Evolutionary conservation across 805 yeast genomes (phyloP).

Genomic region (Saccharomycopsis babjevae): DNA sequence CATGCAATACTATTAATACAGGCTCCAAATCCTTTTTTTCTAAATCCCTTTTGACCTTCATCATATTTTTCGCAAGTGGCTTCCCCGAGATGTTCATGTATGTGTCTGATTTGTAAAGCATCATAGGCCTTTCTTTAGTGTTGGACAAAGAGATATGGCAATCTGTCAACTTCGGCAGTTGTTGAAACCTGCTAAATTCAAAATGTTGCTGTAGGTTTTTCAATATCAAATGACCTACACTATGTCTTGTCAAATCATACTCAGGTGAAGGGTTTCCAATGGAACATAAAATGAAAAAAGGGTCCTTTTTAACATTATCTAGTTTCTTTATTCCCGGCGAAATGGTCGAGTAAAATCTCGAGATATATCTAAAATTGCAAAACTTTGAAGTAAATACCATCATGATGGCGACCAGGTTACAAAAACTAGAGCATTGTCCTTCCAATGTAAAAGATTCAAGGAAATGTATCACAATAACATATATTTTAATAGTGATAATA

Average conservation of each 20-base stretch:
- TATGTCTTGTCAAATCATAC: constrained; percentile 15
- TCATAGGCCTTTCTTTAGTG: neutral
- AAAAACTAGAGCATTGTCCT: neutral
- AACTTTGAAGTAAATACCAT: neutral
- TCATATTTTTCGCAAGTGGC: constrained; percentile 3
- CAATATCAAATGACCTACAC: constrained; percentile 10
- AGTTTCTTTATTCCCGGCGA: neutral
- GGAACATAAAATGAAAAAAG: constrained; percentile 11
- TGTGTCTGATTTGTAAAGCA: constrained; percentile 9
- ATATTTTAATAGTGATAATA: neutral
- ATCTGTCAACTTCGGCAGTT: neutral
- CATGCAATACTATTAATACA: constrained; percentile 50
- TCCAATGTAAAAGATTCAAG: neutral
- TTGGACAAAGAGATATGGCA: neutral
- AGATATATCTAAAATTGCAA: neutral
- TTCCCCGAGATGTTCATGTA: constrained; percentile 15
- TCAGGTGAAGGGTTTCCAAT: constrained; percentile 16
- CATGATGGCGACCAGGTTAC: neutral
- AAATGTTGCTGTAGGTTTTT: constrained; percentile 1
- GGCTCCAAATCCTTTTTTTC: constrained; percentile 10
- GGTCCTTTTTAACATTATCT: neutral
- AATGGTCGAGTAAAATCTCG: neutral
- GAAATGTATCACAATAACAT: neutral
- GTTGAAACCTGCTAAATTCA: constrained; percentile 1
- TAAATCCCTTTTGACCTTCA: neutral